phyloP scores from a whole-genome alignment of 805 yeast species.

The Saccharomyces jurei region DNA sequence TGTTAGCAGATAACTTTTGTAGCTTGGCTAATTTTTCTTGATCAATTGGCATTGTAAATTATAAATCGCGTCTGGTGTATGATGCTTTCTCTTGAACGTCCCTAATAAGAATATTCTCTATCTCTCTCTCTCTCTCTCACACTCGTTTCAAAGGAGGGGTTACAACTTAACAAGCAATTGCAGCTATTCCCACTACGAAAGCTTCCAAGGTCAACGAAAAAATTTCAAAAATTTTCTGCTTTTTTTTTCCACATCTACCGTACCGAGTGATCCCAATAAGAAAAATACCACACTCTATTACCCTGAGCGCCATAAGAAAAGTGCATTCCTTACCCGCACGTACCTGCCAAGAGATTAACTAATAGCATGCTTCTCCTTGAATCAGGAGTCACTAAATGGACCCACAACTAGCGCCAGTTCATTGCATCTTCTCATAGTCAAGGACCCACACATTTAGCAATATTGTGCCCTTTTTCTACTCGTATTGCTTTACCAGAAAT shows the following conservation, averaged over 20 bases:
- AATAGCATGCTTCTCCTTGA: neutral
- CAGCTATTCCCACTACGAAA: neutral
- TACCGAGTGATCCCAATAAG: neutral
- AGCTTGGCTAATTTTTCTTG: conserved; percentile 91
- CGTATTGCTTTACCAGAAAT: neutral
- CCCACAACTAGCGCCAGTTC: neutral
- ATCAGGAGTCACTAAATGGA: neutral
- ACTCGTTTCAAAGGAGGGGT: neutral
- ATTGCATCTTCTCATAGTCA: neutral
- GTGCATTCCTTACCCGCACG: neutral
- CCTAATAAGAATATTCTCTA: neutral
- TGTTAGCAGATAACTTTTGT: conserved; percentile 66
- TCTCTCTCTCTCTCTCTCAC: neutral
- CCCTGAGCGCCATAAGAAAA: neutral
- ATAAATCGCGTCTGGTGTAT: neutral
- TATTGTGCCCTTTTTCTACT: neutral
- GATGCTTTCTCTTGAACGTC: neutral
- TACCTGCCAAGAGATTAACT: neutral
- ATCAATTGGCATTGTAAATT: conserved; percentile 68
- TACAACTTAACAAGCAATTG: neutral
- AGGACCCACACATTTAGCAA: neutral
- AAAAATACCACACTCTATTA: neutral
- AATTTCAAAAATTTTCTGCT: neutral
- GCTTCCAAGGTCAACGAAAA: neutral
- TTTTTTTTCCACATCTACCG: neutral